A percentile compares a stretch with the other conserved stretches of the same genome.
Evolutionary conservation across 1,284 basidiomycete species (phyloP).

Genomic region (Cerioporus squamosus): DNA sequence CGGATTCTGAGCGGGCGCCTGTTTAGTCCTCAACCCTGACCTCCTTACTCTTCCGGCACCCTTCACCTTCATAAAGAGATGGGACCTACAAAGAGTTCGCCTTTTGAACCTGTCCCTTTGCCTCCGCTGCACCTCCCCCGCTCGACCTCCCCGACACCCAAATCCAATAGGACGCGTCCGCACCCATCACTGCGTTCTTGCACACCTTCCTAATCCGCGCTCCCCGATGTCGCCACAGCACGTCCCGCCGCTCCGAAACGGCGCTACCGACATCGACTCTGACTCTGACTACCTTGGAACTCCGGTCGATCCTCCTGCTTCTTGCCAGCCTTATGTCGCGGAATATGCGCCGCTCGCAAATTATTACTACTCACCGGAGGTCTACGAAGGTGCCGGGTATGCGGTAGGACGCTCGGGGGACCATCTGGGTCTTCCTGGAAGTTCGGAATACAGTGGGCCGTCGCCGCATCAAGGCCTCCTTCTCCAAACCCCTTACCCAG

Average conservation of each 20-base stretch:
- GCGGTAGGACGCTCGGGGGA: conserved; percentile 7
- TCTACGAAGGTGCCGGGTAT: conserved; percentile 10
- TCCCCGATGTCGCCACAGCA: conserved; percentile 19
- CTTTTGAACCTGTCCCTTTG: conserved; percentile 11
- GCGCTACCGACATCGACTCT: conserved; percentile 26
- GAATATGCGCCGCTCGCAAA: conserved; percentile 17
- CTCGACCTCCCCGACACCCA: not conserved
- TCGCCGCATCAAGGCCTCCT: conserved; percentile 3
- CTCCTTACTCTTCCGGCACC: conserved; percentile 16
- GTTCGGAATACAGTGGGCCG: conserved; percentile 3
- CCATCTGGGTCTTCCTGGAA: conserved; percentile 9
- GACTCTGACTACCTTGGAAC: conserved; percentile 28
- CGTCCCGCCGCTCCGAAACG: conserved; percentile 20
- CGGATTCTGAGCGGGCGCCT: conserved; percentile 18
- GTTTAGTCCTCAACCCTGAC: conserved; percentile 22
- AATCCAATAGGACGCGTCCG: not conserved
- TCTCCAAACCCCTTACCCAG: conserved; percentile 8
- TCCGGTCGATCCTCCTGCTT: conserved; percentile 23
- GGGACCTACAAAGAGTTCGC: conserved; percentile 23
- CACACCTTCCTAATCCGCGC: conserved; percentile 25
- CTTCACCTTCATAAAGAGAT: conserved; percentile 26
- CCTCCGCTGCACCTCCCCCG: conserved; percentile 7
- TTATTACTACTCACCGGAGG: conserved; percentile 11
- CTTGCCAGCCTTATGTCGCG: conserved; percentile 17
- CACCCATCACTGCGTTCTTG: conserved; percentile 18